These are phyloP conservation scores for Alopecurus myosuroides DNA, from an alignment of 176 grass and related monocot genomes.

Conservation along the genomic window DNA sequence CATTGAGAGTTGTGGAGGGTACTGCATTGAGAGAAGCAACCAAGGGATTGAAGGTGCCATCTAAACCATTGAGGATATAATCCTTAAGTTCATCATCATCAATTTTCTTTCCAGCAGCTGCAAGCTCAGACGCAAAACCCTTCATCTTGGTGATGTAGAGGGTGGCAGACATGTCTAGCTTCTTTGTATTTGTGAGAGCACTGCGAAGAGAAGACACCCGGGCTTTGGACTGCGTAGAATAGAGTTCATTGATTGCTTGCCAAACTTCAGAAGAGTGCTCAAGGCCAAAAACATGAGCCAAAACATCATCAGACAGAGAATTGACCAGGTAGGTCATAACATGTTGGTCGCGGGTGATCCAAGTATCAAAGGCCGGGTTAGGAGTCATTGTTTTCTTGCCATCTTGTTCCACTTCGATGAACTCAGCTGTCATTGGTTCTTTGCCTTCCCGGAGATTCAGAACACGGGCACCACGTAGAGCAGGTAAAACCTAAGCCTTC, in stretches of 20 bases:
- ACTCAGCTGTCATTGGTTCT: background rate
- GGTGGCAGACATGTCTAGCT: background rate
- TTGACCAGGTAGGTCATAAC: background rate
- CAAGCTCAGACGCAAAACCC: background rate
- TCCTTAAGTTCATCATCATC: background rate
- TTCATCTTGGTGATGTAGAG: background rate
- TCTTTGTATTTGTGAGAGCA: too few species aligned
- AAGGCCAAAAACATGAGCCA: background rate
- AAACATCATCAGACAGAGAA: background rate
- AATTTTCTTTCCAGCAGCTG: background rate
- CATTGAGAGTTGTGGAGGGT: too few species aligned
- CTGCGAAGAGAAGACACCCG: background rate
- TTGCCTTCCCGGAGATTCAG: background rate
- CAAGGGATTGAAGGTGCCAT: too few species aligned
- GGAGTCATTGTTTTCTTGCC: background rate
- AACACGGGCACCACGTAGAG: background rate
- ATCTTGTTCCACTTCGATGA: background rate
- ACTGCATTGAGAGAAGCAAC: too few species aligned
- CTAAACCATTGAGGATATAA: background rate
- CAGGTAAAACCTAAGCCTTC: too few species aligned
- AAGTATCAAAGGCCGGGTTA: background rate
- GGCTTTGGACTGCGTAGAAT: background rate
- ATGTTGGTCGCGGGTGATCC: background rate
- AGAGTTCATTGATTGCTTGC: background rate
- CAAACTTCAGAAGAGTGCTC: background rate